A percentile compares a stretch with the other conserved stretches of the same genome.
phyloP scores from a whole-genome alignment of 1,284 basidiomycete genomes.

The Microbotryum lychnidis-dioicae region DNA sequence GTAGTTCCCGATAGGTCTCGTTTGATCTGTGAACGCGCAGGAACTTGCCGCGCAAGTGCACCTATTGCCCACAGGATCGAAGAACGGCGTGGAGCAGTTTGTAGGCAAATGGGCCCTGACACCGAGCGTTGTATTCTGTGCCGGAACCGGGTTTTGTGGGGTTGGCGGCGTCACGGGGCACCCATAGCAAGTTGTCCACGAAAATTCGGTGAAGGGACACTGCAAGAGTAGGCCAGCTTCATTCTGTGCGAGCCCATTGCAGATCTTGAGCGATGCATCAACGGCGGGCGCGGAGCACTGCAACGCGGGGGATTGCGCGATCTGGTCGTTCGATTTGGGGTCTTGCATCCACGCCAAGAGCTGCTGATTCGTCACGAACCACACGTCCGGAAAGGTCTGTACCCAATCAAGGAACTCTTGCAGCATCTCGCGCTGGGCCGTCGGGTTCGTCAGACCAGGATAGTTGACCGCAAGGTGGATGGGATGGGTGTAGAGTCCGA shows the following conservation, averaged over 20 bases:
- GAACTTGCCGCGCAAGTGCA: slow-evolving; percentile 54
- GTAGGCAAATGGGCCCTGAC: slow-evolving; percentile 45
- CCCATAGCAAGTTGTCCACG: slow-evolving; percentile 61
- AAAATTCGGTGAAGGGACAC: slow-evolving; percentile 62
- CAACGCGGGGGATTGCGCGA: slow-evolving; percentile 45
- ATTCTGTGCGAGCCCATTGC: slow-evolving; percentile 62
- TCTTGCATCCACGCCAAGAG: slow-evolving; percentile 65
- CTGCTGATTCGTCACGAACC: slow-evolving; percentile 44
- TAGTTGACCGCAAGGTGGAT: slow-evolving; percentile 60
- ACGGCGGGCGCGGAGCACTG: slow-evolving; percentile 58
- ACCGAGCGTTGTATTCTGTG: slow-evolving; percentile 48
- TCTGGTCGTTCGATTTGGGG: slow-evolving; percentile 56
- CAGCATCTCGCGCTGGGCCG: slow-evolving; percentile 9
- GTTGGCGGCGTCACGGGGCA: slow-evolving; percentile 55
- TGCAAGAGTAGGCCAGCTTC: slow-evolving; percentile 52
- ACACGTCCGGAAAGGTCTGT: slow-evolving; percentile 57
- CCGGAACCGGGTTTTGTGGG: slow-evolving; percentile 56
- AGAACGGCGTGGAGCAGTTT: slow-evolving; percentile 60
- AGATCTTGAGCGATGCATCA: slow-evolving; percentile 51
- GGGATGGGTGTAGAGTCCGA: slow-evolving; percentile 73
- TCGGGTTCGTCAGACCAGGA: slow-evolving; percentile 18
- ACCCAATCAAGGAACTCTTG: slow-evolving; percentile 64
- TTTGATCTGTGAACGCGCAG: slow-evolving; percentile 57
- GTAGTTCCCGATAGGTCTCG: slow-evolving; percentile 53
- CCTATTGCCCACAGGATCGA: slow-evolving; percentile 55